Base-by-base conservation (phyloP, 345 rosid genomes). In the Lagerstroemia speciosa region DNA sequence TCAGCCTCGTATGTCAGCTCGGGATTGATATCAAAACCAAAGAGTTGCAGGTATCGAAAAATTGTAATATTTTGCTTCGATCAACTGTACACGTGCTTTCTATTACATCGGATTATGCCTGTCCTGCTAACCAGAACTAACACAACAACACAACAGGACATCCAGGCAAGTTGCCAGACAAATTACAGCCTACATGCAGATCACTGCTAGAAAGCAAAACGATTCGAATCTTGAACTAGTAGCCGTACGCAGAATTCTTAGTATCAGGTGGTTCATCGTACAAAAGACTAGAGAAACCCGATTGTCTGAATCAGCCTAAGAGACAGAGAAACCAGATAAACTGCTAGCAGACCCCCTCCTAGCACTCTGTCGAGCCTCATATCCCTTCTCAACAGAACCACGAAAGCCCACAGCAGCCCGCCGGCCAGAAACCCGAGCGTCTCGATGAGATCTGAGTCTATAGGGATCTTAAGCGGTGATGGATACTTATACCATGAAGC, bases 351-450 rank as follows among this genome's bases (percentile, higher is more conserved):
- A 5, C 97, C 97, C 0, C 82, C 87, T 43, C 96, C 98, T 5
- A 89, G 68, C 22, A 87, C 73, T 58, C 78, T 75, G 72, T 87
- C 91, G 73, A 85, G 84, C 80, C 72, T 89, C 94, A 89, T 91
- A 31, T 81, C 83, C 80, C 77, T 83, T 60, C 74, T 58, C n/a
- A 91, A 91, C 73, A 91, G 70, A 65, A 89, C 85, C 78, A 85
- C 41, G 22, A 93, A 81, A 45, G 91, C 92, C 96, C 98, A 93
- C 67, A 93, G 64, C 85, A 89, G 76, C 46, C 93, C 90, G 17
- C 78, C 87, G 48, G 72, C 71, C 64, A 87, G 64, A 71, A 93
- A 89, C 11, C 87, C 94, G 15, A 91, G 63, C 40, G 97, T 89
- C 76, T 91, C 92, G 71, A 89, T 61, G 46, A 93, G 86, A 50